These are phyloP conservation scores for Claviceps humidiphila DNA, from an alignment of 2,329 filamentous ascomycete species.

Conservation along the genomic window DNA sequence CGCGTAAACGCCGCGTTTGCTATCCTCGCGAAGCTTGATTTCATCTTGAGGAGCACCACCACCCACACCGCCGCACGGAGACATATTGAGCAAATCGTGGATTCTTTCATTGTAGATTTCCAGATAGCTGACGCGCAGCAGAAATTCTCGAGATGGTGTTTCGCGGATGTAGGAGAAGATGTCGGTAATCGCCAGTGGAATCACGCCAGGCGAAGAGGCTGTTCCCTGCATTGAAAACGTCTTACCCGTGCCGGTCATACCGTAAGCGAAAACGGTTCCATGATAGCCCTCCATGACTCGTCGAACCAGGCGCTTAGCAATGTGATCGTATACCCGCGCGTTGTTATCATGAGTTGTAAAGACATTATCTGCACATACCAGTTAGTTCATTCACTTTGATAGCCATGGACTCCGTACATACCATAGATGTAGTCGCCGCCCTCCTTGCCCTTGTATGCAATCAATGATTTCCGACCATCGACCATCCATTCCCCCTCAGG, in stretches of 20 bases:
- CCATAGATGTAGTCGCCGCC: conserved; percentile 88
- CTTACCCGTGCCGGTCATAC: conserved; percentile 97
- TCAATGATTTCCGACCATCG: conserved; percentile 67
- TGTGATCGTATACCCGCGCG: conserved; percentile 84
- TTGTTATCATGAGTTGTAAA: conserved; percentile 93
- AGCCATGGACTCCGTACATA: conserved; percentile 27
- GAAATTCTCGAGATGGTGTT: conserved; percentile 84
- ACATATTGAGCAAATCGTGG: conserved; percentile 76
- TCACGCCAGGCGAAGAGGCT: conserved; percentile 86
- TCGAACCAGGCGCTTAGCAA: conserved; percentile 83
- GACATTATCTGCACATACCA: conserved; percentile 62
- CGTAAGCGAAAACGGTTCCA: conserved; percentile 95
- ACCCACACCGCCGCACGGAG: conserved; percentile 41
- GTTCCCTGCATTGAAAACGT: conserved; percentile 99
- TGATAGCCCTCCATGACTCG: conserved; percentile 99
- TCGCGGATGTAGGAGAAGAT: conserved; percentile 99
- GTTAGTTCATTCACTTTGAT: too few relatives aligned
- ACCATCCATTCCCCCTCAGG: conserved; percentile 83
- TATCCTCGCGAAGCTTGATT: conserved; percentile 93
- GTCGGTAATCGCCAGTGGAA: conserved; percentile 92
- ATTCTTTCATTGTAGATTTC: conserved; percentile 99
- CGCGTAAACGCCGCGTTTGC: conserved; percentile 91
- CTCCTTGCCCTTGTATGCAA: conserved; percentile 77
- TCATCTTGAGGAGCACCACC: conserved; percentile 60
- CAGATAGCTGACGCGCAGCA: conserved; percentile 90